Percentiles rank a stretch among this genome's conserved stretches.
phyloP scores from a whole-genome alignment of 331 rosid species.

The Acacia pycnantha region DNA sequence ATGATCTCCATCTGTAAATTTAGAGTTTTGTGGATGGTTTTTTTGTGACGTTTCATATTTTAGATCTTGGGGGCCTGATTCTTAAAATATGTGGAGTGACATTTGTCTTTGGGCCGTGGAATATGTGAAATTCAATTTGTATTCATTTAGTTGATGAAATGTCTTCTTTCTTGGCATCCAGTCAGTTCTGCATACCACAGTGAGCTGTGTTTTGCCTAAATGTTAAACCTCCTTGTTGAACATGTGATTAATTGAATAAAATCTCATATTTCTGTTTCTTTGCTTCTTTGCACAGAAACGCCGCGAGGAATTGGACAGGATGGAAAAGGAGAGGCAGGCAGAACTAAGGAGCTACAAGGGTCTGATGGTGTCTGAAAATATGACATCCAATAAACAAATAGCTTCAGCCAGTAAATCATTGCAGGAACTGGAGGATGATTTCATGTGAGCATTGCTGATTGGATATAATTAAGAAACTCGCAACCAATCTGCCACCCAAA shows the following conservation, averaged over 20 bases:
- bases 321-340: slow-evolving; percentile 70
- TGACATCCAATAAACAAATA: slow-evolving; percentile 76
- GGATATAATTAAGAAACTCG: neutral
- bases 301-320: slow-evolving; percentile 64
- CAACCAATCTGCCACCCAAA: neutral
- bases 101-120: neutral
- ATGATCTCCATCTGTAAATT: neutral
- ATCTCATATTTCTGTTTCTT: neutral
- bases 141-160: neutral
- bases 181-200: neutral
- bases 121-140: neutral
- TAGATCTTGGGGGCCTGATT: neutral
- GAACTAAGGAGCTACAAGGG: slow-evolving; percentile 81
- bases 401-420: slow-evolving; percentile 60
- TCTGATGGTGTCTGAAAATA: slow-evolving; percentile 74
- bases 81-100: neutral
- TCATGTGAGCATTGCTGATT: slow-evolving; percentile 8
- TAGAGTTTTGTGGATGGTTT: neutral
- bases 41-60: neutral
- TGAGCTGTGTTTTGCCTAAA: neutral
- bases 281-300: slow-evolving; percentile 51
- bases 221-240: neutral
- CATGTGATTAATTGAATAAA: neutral
- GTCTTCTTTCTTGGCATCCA: neutral
- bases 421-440: slow-evolving; percentile 61